Conservation (phyloP, 441 rosid species). For the Kokia cookei region DNA sequence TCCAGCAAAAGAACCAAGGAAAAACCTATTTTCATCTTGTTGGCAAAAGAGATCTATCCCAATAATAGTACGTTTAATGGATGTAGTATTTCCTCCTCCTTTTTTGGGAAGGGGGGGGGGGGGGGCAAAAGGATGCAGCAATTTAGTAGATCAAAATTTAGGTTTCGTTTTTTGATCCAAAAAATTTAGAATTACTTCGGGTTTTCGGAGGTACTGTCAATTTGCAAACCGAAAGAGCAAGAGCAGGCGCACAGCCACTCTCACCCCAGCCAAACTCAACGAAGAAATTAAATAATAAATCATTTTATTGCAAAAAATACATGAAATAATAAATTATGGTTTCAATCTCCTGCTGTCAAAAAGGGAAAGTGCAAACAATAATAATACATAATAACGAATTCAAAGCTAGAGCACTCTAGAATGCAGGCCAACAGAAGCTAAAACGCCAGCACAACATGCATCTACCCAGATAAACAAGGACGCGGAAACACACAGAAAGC, state of each 20-base stretch:
- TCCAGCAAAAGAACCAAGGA: too few relatives aligned
- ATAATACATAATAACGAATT: background rate
- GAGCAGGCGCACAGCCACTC: background rate
- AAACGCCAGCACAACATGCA: background rate
- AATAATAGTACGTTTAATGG: too few relatives aligned
- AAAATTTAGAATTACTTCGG: background rate
- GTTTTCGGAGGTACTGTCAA: background rate
- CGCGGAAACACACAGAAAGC: background rate
- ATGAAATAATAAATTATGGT: conserved; percentile 8
- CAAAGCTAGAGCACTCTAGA: conserved; percentile 11
- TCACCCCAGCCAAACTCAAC: background rate
- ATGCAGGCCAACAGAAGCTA: conserved; percentile 9
- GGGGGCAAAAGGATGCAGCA: background rate
- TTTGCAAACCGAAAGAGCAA: too few relatives aligned
- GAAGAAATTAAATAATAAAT: background rate
- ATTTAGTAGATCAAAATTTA: background rate
- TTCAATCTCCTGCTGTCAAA: conserved; percentile 4
- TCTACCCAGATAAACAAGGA: conserved; percentile 8
- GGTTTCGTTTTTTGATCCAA: too few relatives aligned
- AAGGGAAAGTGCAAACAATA: background rate
- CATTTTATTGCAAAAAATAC: conserved; percentile 30
- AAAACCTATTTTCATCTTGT: too few relatives aligned
- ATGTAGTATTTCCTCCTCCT: too few relatives aligned
- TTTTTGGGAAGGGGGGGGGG: too few relatives aligned
- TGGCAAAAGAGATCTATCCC: too few relatives aligned